Conservation (phyloP, 305 asterid genomes). For the Solanum hybrid region DNA sequence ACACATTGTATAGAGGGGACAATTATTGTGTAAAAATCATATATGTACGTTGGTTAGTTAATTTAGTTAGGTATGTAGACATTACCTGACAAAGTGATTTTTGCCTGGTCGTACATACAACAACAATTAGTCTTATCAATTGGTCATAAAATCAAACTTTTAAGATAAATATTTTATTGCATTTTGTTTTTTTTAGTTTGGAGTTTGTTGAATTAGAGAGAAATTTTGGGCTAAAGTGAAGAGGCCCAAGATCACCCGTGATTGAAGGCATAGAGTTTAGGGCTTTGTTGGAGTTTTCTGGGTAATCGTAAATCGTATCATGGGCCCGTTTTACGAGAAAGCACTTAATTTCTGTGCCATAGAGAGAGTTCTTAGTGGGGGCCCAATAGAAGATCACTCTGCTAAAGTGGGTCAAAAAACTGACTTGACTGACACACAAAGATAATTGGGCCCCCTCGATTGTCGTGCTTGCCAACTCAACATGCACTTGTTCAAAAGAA, state of each 20-base stretch:
- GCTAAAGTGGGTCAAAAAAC: neutral
- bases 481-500: neutral
- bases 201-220: too few species aligned
- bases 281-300: conserved; percentile 17
- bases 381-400: neutral
- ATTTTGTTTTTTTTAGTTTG: neutral
- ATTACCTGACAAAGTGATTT: neutral
- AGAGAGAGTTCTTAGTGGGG: neutral
- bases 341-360: conserved; percentile 10
- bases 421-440: conserved; percentile 3
- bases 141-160: neutral
- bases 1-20: neutral
- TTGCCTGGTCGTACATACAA: neutral
- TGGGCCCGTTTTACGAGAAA: conserved; percentile 3
- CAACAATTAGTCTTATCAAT: neutral
- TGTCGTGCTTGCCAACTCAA: conserved; percentile 12
- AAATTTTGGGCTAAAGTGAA: neutral
- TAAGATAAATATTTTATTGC: too few species aligned
- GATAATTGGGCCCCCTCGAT: conserved; percentile 4
- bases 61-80: neutral
- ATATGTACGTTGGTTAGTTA: neutral
- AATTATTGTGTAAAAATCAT: neutral
- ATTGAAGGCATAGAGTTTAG: conserved; percentile 4
- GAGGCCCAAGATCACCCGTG: conserved; percentile 14
- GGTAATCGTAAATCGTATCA: conserved; percentile 20